phyloP scores from a whole-genome alignment of 176 grass and related monocot species.

The Saccharum officinarum region DNA sequence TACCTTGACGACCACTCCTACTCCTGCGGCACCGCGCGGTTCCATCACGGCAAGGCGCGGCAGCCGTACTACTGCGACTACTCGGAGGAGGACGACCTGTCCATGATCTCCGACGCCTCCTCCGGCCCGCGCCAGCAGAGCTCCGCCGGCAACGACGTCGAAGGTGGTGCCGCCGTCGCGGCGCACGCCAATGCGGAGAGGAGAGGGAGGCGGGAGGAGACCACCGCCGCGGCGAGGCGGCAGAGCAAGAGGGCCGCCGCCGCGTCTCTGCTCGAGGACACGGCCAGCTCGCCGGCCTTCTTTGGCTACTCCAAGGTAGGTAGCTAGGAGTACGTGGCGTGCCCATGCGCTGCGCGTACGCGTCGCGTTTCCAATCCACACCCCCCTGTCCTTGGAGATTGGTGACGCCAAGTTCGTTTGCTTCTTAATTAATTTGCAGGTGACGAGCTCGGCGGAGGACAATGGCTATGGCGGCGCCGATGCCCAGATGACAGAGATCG shows the following conservation, averaged over 20 bases:
- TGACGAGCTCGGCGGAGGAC: conserved; percentile 2
- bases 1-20: conserved; percentile 78
- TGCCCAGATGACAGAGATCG: conserved; percentile 10
- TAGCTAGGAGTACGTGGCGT: neutral
- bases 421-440: conserved; percentile 1
- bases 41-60: neutral
- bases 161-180: neutral
- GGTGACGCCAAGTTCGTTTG: neutral
- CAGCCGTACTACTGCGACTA: neutral
- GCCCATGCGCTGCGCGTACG: neutral
- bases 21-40: conserved; percentile 17
- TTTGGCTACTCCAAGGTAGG: conserved; percentile 48
- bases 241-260: conserved; percentile 30
- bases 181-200: conserved; percentile 19
- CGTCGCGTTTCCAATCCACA: neutral
- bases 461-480: conserved; percentile 16
- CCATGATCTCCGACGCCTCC: conserved; percentile 96
- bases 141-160: conserved; percentile 38
- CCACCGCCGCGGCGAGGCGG: conserved; percentile 35
- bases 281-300: conserved; percentile 83
- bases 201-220: conserved; percentile 30
- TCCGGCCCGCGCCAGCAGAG: conserved; percentile 84
- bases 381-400: neutral
- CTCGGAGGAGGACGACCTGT: conserved; percentile 75
- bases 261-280: conserved; percentile 80